Conservation (phyloP, 2,329 filamentous ascomycete species). For the Alternaria sp. region DNA sequence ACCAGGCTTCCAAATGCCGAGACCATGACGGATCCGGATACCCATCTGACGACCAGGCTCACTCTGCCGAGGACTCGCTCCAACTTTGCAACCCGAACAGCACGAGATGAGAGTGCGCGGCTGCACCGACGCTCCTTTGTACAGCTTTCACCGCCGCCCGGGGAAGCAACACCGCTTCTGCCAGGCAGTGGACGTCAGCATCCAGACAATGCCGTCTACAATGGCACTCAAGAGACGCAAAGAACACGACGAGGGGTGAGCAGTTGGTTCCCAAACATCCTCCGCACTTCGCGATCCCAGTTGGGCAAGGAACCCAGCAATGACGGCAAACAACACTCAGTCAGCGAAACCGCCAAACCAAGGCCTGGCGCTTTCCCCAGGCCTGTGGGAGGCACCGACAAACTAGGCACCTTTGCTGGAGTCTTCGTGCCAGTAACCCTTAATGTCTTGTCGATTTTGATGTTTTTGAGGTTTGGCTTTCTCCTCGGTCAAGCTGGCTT, state of each 20-base stretch:
- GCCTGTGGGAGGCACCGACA: conserved; percentile 59
- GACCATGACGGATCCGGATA: conserved; percentile 41
- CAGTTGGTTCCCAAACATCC: conserved; percentile 38
- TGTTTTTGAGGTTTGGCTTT: conserved; percentile 89
- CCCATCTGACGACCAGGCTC: conserved; percentile 35
- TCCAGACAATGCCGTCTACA: conserved; percentile 24
- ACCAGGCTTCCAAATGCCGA: conserved; percentile 22
- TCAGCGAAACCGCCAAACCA: conserved; percentile 38
- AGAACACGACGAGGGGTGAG: conserved; percentile 27
- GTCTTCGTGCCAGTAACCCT: conserved; percentile 87
- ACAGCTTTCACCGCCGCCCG: conserved; percentile 37
- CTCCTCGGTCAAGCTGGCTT: conserved; percentile 83
- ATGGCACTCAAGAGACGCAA: conserved; percentile 9
- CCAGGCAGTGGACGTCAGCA: conserved; percentile 23
- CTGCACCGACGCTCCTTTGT: conserved; percentile 53
- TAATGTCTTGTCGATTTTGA: conserved; percentile 88
- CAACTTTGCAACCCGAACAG: conserved; percentile 57
- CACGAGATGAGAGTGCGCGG: conserved; percentile 56
- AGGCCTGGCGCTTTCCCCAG: conserved; percentile 51
- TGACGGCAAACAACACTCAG: conserved; percentile 36
- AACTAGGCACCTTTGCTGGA: conserved; percentile 72
- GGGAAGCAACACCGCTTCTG: conserved; percentile 49
- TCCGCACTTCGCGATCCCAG: conserved; percentile 26
- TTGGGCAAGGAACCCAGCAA: conserved; percentile 15
- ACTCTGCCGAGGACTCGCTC: conserved; percentile 48